Conservation (phyloP, 768 basidiomycete genomes). For the Pleurotus salmoneostramineus region DNA sequence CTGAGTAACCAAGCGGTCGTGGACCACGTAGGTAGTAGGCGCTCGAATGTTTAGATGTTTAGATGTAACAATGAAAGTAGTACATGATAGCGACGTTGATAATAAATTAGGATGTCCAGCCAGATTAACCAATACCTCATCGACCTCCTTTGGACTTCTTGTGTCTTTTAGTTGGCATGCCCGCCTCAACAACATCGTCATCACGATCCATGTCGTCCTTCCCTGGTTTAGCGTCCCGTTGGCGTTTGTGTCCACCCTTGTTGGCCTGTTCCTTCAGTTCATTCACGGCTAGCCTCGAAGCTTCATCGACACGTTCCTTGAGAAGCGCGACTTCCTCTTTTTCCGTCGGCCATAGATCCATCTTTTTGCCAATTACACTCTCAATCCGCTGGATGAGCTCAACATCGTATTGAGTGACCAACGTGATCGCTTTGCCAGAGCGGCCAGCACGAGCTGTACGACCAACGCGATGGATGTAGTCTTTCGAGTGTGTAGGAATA, state of each 20-base stretch:
- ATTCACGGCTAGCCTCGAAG: constrained; percentile 67
- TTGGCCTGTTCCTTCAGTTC: constrained; percentile 73
- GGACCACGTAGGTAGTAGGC: too few relatives aligned
- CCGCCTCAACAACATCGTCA: constrained; percentile 90
- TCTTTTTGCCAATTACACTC: constrained; percentile 85
- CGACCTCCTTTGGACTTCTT: constrained; percentile 33
- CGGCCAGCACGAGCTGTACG: constrained; percentile 98
- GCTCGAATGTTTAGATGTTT: too few relatives aligned
- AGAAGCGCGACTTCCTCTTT: constrained; percentile 86
- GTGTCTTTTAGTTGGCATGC: constrained; percentile 69
- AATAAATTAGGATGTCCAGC: not conserved
- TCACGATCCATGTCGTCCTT: constrained; percentile 85
- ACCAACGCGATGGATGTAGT: constrained; percentile 98
- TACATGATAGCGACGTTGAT: not conserved
- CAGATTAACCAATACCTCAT: not conserved
- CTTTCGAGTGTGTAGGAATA: constrained; percentile 96
- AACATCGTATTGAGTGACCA: constrained; percentile 98
- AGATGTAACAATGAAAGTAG: too few relatives aligned
- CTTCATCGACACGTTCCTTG: constrained; percentile 87
- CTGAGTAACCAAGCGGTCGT: not conserved
- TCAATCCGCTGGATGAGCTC: constrained; percentile 96
- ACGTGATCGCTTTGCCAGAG: constrained; percentile 93
- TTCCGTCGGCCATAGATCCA: constrained; percentile 84
- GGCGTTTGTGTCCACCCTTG: constrained; percentile 27
- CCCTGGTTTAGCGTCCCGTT: constrained; percentile 36